Conservation (phyloP, 208 protist species). For the Leishmania martiniquensis region DNA sequence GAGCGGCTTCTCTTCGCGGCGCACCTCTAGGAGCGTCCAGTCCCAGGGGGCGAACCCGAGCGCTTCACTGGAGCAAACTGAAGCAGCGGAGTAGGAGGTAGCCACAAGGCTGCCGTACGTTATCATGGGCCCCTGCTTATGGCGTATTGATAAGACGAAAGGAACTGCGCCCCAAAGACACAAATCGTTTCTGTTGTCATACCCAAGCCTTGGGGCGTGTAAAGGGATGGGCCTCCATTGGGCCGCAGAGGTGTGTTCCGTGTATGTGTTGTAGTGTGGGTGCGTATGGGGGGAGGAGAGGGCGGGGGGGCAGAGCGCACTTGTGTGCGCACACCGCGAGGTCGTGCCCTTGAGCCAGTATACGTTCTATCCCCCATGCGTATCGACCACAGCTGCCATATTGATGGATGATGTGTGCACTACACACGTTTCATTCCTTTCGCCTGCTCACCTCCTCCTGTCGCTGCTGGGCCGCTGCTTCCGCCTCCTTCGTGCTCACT, state of each 20-base stretch:
- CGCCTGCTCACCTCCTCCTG: neutral
- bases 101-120: neutral
- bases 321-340: neutral
- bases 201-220: neutral
- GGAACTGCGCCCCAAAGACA: neutral
- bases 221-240: neutral
- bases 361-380: neutral
- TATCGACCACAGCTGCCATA: neutral
- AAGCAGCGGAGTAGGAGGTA: neutral
- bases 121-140: neutral
- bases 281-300: neutral
- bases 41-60: neutral
- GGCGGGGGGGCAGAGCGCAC: neutral
- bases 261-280: neutral
- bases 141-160: neutral
- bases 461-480: neutral
- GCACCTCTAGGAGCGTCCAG: conserved; percentile 1
- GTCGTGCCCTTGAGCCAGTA: neutral
- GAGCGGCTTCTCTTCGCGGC: conserved; percentile 8
- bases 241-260: neutral
- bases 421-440: neutral
- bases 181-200: neutral
- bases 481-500: neutral
- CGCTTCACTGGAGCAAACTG: neutral
- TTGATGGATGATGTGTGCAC: neutral